Evolutionary conservation across 495 filamentous ascomycete species (phyloP), one percentile per base, ranked within the genome.

Genomic region (Physcia stellaris): DNA sequence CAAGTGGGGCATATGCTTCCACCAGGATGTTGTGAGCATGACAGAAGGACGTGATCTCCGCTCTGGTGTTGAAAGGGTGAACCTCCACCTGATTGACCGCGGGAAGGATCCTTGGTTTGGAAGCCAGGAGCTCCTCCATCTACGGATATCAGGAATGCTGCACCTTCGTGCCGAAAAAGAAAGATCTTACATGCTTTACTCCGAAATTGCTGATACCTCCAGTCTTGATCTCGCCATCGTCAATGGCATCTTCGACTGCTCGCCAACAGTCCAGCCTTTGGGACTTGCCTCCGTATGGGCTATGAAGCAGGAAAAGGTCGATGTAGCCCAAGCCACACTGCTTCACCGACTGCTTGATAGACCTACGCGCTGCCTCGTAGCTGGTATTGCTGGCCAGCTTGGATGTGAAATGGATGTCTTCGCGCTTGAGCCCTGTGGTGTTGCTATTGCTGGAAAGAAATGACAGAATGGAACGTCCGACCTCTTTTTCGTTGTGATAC

Each of bases 191-290:
- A 57, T 83, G 79, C 39, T 68, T 66, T 13, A 76, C 66, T 4
- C 79, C 78, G 53, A 68, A 82, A 49, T 82, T 81, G 49, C 71
- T 77, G 2, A 83, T 73, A 2, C 79, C 79, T 4, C 66, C 73
- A 6, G 62, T 71, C 49, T 55, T 70, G 17, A 81, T 51, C 47
- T 77, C 63, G 0, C 77, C 75, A 4, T 67, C 67, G 3, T 63
- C 57, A 15, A 79, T 67, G 6, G 75, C 74, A 55, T 81, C 78
- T 45, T 77, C 73, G 5, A 83, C 57, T 0, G 79, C 79, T 35
- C 53, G 61, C 77, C 79, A 83, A 39, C 66, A 71, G 16, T 76
- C 73, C 35, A 73, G 47, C 19, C 77, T 56, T 20, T 68, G 71
- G 24, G 63, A 52, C 39, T 59, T 66, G 4, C 79, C 78, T 17